Percentiles rank a stretch among this genome's conserved stretches.
Conservation (phyloP, 2,329 filamentous ascomycete species). For the Microsporum ferrugineum region DNA sequence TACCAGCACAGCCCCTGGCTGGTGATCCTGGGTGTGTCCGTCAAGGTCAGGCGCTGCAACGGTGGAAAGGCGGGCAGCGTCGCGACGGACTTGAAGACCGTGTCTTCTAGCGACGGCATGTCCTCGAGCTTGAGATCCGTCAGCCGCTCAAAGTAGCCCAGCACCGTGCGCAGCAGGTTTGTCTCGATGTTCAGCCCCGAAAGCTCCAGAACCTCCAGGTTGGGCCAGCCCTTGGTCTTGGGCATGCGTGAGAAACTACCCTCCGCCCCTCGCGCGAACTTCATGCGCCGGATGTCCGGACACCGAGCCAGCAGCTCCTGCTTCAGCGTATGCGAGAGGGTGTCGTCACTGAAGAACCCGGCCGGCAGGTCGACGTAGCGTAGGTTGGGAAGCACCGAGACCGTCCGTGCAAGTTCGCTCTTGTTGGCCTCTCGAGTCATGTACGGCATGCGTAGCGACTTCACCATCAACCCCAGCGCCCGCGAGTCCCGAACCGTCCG, state of each 20-base stretch:
- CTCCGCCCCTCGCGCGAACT: slow-evolving; percentile 67
- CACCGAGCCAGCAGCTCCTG: slow-evolving; percentile 78
- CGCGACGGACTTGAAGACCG: slow-evolving; percentile 57
- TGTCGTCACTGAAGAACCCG: slow-evolving; percentile 73
- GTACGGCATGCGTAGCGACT: slow-evolving; percentile 80
- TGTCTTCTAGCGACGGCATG: slow-evolving; percentile 60
- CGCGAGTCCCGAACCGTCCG: slow-evolving; percentile 71
- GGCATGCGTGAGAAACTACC: slow-evolving; percentile 60
- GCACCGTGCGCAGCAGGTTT: slow-evolving; percentile 51
- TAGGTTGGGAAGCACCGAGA: slow-evolving; percentile 73
- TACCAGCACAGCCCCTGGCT: slow-evolving; percentile 58
- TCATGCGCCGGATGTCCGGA: slow-evolving; percentile 78
- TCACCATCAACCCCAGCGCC: slow-evolving; percentile 56
- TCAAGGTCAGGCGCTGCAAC: slow-evolving; percentile 60
- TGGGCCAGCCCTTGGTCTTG: slow-evolving; percentile 38
- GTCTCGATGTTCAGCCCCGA: slow-evolving; percentile 29
- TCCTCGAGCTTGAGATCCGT: slow-evolving; percentile 64
- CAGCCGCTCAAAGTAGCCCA: slow-evolving; percentile 56
- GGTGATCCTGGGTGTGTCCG: slow-evolving; percentile 60
- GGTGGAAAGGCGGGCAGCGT: slow-evolving; percentile 62
- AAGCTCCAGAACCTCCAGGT: slow-evolving; percentile 33
- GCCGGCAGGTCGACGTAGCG: slow-evolving; percentile 85
- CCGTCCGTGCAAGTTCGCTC: slow-evolving; percentile 69
- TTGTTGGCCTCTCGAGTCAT: slow-evolving; percentile 87
- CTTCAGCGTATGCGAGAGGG: slow-evolving; percentile 60